Evolutionary conservation across 306 rosid genomes (phyloP).

Genomic region (Prunus kanzakura): DNA sequence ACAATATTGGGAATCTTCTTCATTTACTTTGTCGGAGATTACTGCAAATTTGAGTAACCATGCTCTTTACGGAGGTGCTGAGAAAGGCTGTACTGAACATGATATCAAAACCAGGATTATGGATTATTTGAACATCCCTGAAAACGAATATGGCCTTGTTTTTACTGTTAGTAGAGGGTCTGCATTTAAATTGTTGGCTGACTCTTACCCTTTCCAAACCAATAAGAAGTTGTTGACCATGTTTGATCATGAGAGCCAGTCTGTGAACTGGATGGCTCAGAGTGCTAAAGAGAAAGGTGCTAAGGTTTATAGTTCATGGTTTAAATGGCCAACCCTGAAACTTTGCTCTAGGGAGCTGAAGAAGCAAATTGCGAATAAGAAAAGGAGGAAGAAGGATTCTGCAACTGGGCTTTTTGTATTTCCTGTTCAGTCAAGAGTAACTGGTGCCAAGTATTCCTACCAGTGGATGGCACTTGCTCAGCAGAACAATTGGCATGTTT

Average conservation of each 20-base stretch:
- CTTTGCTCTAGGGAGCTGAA: slow-evolving; percentile 92
- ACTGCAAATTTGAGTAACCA: slow-evolving; percentile 95
- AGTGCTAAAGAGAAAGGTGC: slow-evolving; percentile 92
- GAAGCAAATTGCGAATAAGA: slow-evolving; percentile 81
- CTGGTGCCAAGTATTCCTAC: slow-evolving; percentile 95
- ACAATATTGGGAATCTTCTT: slow-evolving; percentile 83
- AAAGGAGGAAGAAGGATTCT: slow-evolving; percentile 87
- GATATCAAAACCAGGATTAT: slow-evolving; percentile 80
- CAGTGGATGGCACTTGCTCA: slow-evolving; percentile 99
- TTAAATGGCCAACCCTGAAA: slow-evolving; percentile 95
- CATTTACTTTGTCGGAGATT: slow-evolving; percentile 86
- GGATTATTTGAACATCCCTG: slow-evolving; percentile 91
- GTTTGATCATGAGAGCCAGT: slow-evolving; percentile 99
- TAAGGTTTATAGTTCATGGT: slow-evolving; percentile 87
- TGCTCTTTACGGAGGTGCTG: slow-evolving; percentile 92
- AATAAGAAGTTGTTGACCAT: slow-evolving; percentile 90
- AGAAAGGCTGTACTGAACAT: slow-evolving; percentile 77
- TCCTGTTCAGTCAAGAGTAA: slow-evolving; percentile 97
- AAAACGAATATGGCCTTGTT: slow-evolving; percentile 92
- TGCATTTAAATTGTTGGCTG: slow-evolving; percentile 86
- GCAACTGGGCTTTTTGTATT: slow-evolving; percentile 90
- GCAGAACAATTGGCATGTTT: slow-evolving; percentile 98
- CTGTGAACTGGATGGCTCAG: slow-evolving; percentile 97
- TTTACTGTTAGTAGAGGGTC: slow-evolving; percentile 97
- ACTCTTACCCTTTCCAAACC: slow-evolving; percentile 89